These are phyloP conservation scores for Ceratocystis cubensis DNA, from an alignment of 2,329 filamentous ascomycete species.

Conservation along the genomic window DNA sequence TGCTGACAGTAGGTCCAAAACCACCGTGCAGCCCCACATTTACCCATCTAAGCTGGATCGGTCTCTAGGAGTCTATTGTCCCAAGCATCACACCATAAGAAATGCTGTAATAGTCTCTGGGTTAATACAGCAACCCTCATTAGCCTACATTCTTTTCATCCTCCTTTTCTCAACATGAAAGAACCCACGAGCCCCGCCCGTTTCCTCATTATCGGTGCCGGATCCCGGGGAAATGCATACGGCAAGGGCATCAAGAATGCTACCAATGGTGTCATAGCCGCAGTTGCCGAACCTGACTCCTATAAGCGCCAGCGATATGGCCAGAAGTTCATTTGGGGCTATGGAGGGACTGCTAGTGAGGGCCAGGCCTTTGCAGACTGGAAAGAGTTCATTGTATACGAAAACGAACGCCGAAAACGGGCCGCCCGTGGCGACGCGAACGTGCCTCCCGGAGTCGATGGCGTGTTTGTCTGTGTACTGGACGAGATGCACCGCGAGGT, in stretches of 20 bases:
- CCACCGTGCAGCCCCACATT: too few relatives aligned
- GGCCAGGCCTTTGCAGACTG: constrained; percentile 63
- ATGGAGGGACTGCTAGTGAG: constrained; percentile 32
- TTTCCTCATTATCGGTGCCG: constrained; percentile 71
- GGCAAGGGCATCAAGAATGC: constrained; percentile 53
- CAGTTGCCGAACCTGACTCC: constrained; percentile 67
- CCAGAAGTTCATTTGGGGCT: constrained; percentile 58
- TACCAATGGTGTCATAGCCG: constrained; percentile 56
- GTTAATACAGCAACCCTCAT: not conserved
- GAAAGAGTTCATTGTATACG: constrained; percentile 64
- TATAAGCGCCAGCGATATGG: constrained; percentile 67
- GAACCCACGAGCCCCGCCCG: constrained; percentile 36
- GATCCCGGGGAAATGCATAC: constrained; percentile 65
- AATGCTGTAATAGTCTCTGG: not conserved
- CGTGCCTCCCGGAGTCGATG: constrained; percentile 46
- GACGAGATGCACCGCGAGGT: constrained; percentile 84
- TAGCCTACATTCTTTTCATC: not conserved
- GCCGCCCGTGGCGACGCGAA: constrained; percentile 32
- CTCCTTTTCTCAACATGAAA: not conserved
- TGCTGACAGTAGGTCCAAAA: too few relatives aligned
- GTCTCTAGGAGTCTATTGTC: too few relatives aligned
- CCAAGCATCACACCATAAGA: not conserved
- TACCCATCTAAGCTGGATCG: too few relatives aligned
- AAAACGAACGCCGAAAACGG: constrained; percentile 47
- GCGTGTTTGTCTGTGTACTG: constrained; percentile 53